Base-by-base conservation (phyloP, 345 rosid species). In the Melaleuca quinquenervia region DNA sequence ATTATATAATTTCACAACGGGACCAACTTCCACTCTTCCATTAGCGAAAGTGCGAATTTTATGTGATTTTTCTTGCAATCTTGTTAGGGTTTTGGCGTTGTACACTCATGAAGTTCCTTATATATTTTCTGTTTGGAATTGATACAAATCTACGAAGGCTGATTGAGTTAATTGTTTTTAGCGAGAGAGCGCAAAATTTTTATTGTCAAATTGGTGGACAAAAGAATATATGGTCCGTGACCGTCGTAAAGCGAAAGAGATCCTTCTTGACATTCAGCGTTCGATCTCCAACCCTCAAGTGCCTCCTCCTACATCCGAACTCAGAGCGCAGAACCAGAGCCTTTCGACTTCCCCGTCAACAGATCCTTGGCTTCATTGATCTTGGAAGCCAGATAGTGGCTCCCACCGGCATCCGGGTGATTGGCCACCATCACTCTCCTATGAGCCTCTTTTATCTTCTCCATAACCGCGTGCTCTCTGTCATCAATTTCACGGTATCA, bases 371-470 rank as follows among this genome's bases (percentile, higher is more conserved):
- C 92, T 80, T 92, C 91, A 45, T 87, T 90, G 82, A 92, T 54
- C 83, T 90, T 91, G 53, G 91, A 89, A 6, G 91, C 92, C 14
- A 92, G 91, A 58, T 90, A 90, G 84, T 90, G 91, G 88, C 92
- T 91, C n/a, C 94, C 91, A 2, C 91, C 92, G 18, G 90, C 90
- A 84, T 92, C 92, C 7, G 92, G 92, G 84, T 92, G 91, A 86
- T 90, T 92, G 1, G 91, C 94, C 84, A 86, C 70, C 90, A 92
- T 91, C 82, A 90, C 88, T 58, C 85, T 90, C 82, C 90, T 36
- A 76, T 90, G 90, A 12, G 92, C 92, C 85, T 76, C 94, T 87
- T 85, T 89, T 7, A 92, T 83, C 87, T 89, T 91, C 36, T 91
- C 87, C 24, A 24, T 55, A 10, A 86, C 55, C 13, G 87, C 84